Conservation (phyloP, 768 basidiomycete genomes). For the Boletales sp. region DNA sequence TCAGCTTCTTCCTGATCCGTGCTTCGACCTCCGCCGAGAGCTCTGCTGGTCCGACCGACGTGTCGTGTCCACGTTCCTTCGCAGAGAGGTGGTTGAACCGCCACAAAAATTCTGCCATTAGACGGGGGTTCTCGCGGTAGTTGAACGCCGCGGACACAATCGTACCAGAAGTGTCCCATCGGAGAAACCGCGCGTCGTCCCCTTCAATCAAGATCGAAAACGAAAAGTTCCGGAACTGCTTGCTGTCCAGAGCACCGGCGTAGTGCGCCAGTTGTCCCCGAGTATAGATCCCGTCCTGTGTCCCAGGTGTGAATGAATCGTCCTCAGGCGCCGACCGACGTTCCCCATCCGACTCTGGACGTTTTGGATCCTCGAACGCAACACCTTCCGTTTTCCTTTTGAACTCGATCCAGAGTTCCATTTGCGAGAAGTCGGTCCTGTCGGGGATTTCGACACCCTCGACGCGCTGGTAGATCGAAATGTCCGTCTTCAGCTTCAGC, state of each 20-base stretch:
- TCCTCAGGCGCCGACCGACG: background rate
- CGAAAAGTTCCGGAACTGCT: background rate
- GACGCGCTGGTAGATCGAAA: too few relatives aligned
- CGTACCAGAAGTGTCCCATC: background rate
- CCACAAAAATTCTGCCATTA: slow-evolving; percentile 1
- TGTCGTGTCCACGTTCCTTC: background rate
- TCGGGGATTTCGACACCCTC: too few relatives aligned
- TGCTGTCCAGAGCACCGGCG: background rate
- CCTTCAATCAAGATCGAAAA: background rate
- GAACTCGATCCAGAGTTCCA: background rate
- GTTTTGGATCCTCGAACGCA: background rate
- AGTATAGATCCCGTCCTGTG: background rate
- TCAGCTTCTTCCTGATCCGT: background rate
- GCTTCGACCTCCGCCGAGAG: background rate
- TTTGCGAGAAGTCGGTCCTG: too few relatives aligned
- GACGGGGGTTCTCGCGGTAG: background rate
- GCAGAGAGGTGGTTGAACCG: background rate
- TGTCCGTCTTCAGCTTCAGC: too few relatives aligned
- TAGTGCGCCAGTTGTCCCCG: background rate
- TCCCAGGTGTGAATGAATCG: background rate
- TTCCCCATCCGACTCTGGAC: background rate
- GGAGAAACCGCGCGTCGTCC: background rate
- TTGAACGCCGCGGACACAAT: background rate
- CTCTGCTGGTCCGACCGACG: background rate
- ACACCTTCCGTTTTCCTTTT: background rate